phyloP scores from a whole-genome alignment of 1,284 basidiomycete genomes.

The Cryptococcus deneoformans region DNA sequence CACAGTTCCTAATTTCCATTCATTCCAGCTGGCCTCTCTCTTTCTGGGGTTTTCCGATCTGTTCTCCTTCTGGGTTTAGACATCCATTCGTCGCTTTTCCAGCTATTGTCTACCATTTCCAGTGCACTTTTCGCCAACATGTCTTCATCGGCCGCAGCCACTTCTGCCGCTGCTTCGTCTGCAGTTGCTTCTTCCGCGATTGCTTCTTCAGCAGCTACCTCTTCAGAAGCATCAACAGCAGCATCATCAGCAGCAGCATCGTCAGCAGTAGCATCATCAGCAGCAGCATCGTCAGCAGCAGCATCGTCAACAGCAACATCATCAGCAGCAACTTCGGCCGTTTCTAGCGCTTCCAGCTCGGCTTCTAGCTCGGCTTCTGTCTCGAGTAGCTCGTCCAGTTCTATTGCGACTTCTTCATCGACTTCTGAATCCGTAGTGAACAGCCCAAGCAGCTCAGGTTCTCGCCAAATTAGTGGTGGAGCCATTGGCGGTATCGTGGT shows the following conservation, averaged over 20 bases:
- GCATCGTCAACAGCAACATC: not conserved
- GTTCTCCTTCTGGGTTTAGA: not conserved
- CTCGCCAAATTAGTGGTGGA: slow-evolving; percentile 16
- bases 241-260: not conserved
- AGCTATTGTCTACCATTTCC: no score
- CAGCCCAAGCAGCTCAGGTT: not conserved
- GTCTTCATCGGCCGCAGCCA: not conserved
- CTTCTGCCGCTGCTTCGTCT: not conserved
- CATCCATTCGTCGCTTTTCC: not conserved
- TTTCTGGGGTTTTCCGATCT: no score
- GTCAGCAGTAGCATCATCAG: not conserved
- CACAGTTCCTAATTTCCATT: no score
- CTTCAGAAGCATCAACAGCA: not conserved
- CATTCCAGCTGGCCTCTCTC: no score
- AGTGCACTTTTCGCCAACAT: not conserved
- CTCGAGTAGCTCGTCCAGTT: not conserved
- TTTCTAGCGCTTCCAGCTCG: not conserved
- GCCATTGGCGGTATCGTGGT: slow-evolving; percentile 47
- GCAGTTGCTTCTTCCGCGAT: not conserved
- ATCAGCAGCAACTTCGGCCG: not conserved
- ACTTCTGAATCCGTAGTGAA: not conserved
- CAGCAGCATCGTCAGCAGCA: not conserved
- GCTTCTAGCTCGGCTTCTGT: not conserved
- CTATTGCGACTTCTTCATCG: not conserved
- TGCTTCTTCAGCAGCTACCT: not conserved